Conservation (phyloP, 768 basidiomycete species). For the Agaricus subrufescens region DNA sequence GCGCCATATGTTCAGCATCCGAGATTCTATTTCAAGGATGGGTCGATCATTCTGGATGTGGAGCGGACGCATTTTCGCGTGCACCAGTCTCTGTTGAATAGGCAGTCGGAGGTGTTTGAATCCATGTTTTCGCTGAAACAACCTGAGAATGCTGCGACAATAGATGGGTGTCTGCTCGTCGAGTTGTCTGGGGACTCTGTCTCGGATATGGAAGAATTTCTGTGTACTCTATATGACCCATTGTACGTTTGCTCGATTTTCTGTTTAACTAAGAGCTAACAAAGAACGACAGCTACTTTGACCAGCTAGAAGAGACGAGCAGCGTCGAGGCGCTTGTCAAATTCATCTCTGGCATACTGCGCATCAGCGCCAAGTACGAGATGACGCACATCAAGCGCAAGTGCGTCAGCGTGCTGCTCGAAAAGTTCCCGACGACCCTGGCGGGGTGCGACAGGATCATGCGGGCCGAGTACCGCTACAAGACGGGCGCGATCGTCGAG, state of each 20-base stretch:
- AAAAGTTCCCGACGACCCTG: slow-evolving; percentile 38
- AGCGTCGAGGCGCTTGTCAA: slow-evolving; percentile 30
- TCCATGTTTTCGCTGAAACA: slow-evolving; percentile 35
- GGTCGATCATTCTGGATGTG: slow-evolving; percentile 33
- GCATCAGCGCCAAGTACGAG: slow-evolving; percentile 40
- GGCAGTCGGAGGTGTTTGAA: slow-evolving; percentile 35
- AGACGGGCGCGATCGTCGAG: slow-evolving; percentile 31
- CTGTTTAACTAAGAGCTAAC: slow-evolving; percentile 1
- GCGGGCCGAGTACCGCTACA: slow-evolving; percentile 29
- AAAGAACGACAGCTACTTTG: slow-evolving; percentile 28
- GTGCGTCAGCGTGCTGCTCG: slow-evolving; percentile 32
- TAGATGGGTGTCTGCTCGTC: slow-evolving; percentile 34
- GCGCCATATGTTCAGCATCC: slow-evolving; percentile 11
- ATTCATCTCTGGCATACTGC: slow-evolving; percentile 36
- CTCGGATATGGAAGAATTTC: slow-evolving; percentile 30
- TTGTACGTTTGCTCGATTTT: slow-evolving; percentile 24
- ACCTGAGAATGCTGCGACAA: slow-evolving; percentile 23
- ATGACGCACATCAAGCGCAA: slow-evolving; percentile 31
- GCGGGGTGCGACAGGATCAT: slow-evolving; percentile 34
- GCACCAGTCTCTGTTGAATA: slow-evolving; percentile 33
- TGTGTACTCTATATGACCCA: slow-evolving; percentile 32
- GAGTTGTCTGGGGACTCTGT: slow-evolving; percentile 15
- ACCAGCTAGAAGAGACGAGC: slow-evolving; percentile 27
- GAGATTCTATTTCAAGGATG: slow-evolving; percentile 35
- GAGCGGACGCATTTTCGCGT: slow-evolving; percentile 27